These are phyloP conservation scores for Fulvia fulva DNA, from an alignment of 2,329 filamentous ascomycete species.

Conservation along the genomic window DNA sequence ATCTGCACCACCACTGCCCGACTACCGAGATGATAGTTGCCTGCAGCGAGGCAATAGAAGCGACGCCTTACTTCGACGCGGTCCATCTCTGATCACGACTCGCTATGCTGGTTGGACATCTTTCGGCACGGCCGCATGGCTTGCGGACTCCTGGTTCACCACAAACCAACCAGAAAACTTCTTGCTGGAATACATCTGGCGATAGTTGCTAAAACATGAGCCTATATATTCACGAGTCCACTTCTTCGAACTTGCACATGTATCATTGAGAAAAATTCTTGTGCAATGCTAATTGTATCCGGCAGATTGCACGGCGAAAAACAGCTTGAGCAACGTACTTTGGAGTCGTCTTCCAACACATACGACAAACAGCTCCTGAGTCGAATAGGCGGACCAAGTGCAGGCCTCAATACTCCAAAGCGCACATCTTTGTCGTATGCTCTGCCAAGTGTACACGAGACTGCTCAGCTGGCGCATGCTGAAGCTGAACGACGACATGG, in stretches of 20 bases:
- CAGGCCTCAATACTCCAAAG: conserved; percentile 51
- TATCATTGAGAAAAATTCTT: background rate
- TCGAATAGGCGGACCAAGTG: conserved; percentile 54
- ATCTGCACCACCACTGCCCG: background rate
- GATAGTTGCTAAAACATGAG: background rate
- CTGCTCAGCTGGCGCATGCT: conserved; percentile 34
- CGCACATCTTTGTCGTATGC: conserved; percentile 35
- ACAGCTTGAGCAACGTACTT: conserved; percentile 55
- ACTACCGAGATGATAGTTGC: background rate
- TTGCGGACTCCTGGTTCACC: background rate
- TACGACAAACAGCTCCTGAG: conserved; percentile 61
- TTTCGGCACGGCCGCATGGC: conserved; percentile 16
- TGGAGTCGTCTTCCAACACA: conserved; percentile 57
- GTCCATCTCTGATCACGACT: conserved; percentile 6
- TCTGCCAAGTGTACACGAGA: conserved; percentile 26
- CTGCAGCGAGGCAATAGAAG: background rate
- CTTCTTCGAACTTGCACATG: background rate
- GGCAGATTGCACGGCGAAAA: conserved; percentile 56
- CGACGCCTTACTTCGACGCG: background rate
- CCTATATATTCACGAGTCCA: background rate
- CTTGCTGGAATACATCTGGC: background rate
- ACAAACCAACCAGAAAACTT: background rate
- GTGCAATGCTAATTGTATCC: conserved; percentile 15
- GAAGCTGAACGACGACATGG: conserved; percentile 41
- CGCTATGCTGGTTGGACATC: conserved; percentile 9